phyloP scores from a whole-genome alignment of 1,139 yeast species.

The Diutina rugosa region DNA sequence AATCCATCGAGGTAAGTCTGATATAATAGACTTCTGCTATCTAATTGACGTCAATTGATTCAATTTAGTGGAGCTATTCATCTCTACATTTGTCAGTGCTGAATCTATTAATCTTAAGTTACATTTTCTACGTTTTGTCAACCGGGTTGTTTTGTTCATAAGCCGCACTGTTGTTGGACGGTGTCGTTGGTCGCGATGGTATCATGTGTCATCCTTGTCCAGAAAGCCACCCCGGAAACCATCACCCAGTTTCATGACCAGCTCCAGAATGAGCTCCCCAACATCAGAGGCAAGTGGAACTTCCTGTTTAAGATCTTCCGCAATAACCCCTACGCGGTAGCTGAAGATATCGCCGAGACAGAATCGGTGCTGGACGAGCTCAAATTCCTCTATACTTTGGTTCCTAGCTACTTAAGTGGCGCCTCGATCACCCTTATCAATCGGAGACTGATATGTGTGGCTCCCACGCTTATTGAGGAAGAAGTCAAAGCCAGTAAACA shows the following conservation, averaged over 20 bases:
- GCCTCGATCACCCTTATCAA: slow-evolving; percentile 42
- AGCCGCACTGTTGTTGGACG: neutral
- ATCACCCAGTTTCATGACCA: slow-evolving; percentile 57
- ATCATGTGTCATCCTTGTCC: slow-evolving; percentile 36
- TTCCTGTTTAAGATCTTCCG: slow-evolving; percentile 53
- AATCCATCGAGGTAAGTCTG: neutral
- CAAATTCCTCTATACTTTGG: slow-evolving; percentile 42
- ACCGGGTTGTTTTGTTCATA: neutral
- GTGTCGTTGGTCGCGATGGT: neutral
- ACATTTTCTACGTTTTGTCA: neutral
- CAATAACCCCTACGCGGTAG: slow-evolving; percentile 38
- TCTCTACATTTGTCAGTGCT: no score
- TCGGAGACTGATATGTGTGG: slow-evolving; percentile 31
- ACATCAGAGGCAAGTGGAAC: slow-evolving; percentile 46
- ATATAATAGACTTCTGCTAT: no score
- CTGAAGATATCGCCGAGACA: neutral
- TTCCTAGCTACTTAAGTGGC: slow-evolving; percentile 40
- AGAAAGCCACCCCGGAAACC: slow-evolving; percentile 48
- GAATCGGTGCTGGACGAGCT: slow-evolving; percentile 22
- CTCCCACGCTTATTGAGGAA: slow-evolving; percentile 25
- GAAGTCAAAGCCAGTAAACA: neutral
- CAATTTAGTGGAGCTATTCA: no score
- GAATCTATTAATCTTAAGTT: no score
- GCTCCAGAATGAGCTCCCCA: slow-evolving; percentile 50
- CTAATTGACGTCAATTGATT: no score